Evolutionary conservation across 2,329 filamentous ascomycete species (phyloP).

Genomic region (Shiraia sp.): DNA sequence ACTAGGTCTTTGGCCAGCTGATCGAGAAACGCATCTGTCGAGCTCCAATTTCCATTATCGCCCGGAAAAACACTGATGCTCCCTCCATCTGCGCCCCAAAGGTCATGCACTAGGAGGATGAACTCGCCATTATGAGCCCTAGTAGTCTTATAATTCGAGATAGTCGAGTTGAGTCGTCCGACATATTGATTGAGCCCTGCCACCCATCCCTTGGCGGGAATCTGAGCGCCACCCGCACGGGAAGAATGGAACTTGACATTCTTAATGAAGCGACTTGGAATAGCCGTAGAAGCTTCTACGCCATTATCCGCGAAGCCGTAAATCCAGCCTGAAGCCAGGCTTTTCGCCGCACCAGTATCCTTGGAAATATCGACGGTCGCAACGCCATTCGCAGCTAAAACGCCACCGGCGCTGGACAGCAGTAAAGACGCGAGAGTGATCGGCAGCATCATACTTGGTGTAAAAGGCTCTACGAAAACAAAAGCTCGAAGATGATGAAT

Average conservation of each 20-base stretch:
- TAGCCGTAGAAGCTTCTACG: slow-evolving; percentile 31
- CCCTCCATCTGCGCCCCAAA: slow-evolving; percentile 55
- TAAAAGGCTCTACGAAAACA: too few relatives aligned
- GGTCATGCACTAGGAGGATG: slow-evolving; percentile 52
- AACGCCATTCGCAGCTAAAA: slow-evolving; percentile 2
- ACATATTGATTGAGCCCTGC: slow-evolving; percentile 25
- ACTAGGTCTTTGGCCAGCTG: slow-evolving; percentile 46
- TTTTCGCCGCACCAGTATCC: slow-evolving; percentile 31
- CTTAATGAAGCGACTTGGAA: slow-evolving; percentile 45
- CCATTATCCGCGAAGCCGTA: slow-evolving; percentile 49
- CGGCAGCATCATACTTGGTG: not conserved
- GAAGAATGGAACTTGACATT: slow-evolving; percentile 49
- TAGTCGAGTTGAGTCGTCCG: slow-evolving; percentile 48
- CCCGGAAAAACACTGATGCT: slow-evolving; percentile 52
- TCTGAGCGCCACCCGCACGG: slow-evolving; percentile 50
- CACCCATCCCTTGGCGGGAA: slow-evolving; percentile 47
- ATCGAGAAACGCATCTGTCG: slow-evolving; percentile 50
- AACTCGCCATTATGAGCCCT: slow-evolving; percentile 50
- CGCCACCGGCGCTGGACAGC: not conserved
- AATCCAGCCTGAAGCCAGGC: slow-evolving; percentile 49
- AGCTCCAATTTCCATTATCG: slow-evolving; percentile 54
- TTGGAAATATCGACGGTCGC: slow-evolving; percentile 14
- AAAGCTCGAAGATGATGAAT: too few relatives aligned
- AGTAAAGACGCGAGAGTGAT: not conserved
- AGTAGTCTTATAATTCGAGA: slow-evolving; percentile 52